Base-by-base conservation (phyloP, 1,284 basidiomycete species). In the Boletus semigastroideus region DNA sequence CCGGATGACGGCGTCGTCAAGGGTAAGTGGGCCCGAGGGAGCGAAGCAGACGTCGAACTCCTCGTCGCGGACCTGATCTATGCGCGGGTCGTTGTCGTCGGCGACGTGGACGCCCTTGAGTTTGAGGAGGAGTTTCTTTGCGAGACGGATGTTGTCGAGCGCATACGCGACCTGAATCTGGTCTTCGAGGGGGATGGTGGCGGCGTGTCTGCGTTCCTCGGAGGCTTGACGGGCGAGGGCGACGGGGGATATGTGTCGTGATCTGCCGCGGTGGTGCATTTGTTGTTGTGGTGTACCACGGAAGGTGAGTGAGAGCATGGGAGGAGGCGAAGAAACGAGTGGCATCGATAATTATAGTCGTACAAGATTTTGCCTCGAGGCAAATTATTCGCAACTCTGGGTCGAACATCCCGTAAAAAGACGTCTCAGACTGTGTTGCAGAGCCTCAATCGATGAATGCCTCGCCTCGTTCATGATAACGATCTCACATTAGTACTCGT, bases 141-240 rank as follows among this genome's bases (percentile, higher is more conserved):
- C 83, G 52, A 79, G 75, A 53, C 80, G 82, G 54, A 86, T 78
- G 70, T 87, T 73, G 63, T 86, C 84, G 51, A 75, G 71, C 0
- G 84, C 81, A 59, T 86, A 86, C 7, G 84, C 84, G 58, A 77
- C 72, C 61, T 86, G 82, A 42, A 86, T 76, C 65, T 81, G 81
- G 71, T 85, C 84, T 46, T 79, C 75, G 49, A 86, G 74, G 0
- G 79, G 76, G 79, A 78, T 0, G 75, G 75, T 0, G 75, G 49
- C 53, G 43, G 42, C 7, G 44, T 36, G 43, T 41, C 56, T 53
- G 41, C 78, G 74, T 50, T 82, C 78, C 47, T 79, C 76, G 14
- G 78, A 77, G 1, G 78, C 77, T 46, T 72, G 72, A 47, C 80
- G 64, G 2, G 79, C 79, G 31, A 80, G 62, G 0, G 80, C 81